Evolutionary conservation across 306 rosid species (phyloP), one percentile per base, ranked within the genome.

Genomic region (Lathyrus aphaca): DNA sequence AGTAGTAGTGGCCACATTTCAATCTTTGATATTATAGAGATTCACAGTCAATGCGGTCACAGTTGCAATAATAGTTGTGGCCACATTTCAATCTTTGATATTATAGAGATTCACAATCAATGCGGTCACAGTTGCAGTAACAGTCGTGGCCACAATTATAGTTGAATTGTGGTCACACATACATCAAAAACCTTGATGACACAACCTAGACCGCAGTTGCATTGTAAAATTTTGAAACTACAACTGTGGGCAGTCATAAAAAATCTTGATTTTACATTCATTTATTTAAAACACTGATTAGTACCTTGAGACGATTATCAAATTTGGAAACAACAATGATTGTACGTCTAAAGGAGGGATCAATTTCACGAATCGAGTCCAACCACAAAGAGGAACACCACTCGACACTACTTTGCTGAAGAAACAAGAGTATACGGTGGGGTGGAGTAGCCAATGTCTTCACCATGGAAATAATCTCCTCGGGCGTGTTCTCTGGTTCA

Each of bases 331-430:
- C 97, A 19, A 90, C 97, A 46, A 94, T 83, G 17, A 94, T 77
- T 15, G 92, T 85, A 68, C 97, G 83, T 69, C 90, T 86, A 71
- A 86, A 88, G 0, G 96, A 69, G 10, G 98, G 90, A 75, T 94
- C 98, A 59, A 94, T 94, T 75, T 88, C 98, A 8, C 97, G 94
- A 74, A 94, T 80, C 1, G 94, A 32, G 59, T 94, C 98, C 84
- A 94, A 76, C 98, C 97, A 94, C 79, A 94, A 73, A 0, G 98
- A 94, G 2, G 98, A 94, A 83, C 98, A 94, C 96, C 98, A 94
- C 81, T 94, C 98, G 1, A 94, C 98, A 39, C 98, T 90, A 74
- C 98, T 94, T 71, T 94, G 98, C 80, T 94, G 98, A 66, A 94
- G 98, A 67, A 94, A 94, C 85, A 94, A 40, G 32, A 94, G 86